These are phyloP conservation scores for Plasmopara viticola DNA, from an alignment of 352 stramenopile genomes.

Conservation along the genomic window DNA sequence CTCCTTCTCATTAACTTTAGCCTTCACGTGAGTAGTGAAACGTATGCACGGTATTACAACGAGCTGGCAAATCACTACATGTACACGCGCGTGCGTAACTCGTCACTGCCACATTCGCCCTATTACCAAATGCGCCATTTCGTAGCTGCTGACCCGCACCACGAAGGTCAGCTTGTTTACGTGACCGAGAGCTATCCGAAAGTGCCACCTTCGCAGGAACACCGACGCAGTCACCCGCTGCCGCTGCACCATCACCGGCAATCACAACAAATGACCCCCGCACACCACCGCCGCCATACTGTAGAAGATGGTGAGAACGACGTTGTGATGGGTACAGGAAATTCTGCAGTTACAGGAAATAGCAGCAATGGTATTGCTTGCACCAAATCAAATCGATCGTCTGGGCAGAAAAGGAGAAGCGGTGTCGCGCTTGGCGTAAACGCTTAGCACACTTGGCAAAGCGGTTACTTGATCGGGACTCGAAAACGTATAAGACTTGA, in stretches of 20 bases:
- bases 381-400: slow-evolving; percentile 48
- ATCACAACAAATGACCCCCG: slow-evolving; percentile 17
- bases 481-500: slow-evolving; percentile 15
- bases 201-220: slow-evolving; percentile 18
- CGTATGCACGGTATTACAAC: slow-evolving; percentile 89
- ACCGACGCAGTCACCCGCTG: slow-evolving; percentile 26
- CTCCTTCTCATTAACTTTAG: slow-evolving; percentile 97
- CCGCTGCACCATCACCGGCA: slow-evolving; percentile 29
- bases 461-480: slow-evolving; percentile 13
- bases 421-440: slow-evolving; percentile 78
- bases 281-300: slow-evolving; percentile 29
- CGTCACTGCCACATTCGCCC: slow-evolving; percentile 25
- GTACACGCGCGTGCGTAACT: slow-evolving; percentile 48
- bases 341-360: slow-evolving; percentile 12
- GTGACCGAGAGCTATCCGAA: slow-evolving; percentile 57
- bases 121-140: slow-evolving; percentile 63
- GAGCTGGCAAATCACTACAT: slow-evolving; percentile 85
- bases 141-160: slow-evolving; percentile 53
- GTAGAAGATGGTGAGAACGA: slow-evolving; percentile 33
- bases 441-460: slow-evolving; percentile 40
- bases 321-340: slow-evolving; percentile 9
- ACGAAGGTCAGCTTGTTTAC: slow-evolving; percentile 70
- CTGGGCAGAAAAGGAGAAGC: slow-evolving; percentile 71
- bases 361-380: slow-evolving; percentile 36
- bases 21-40: slow-evolving; percentile 90